Evolutionary conservation across 75 land plant genomes (phyloP).

Genomic region (Selaginella tamariscina): DNA sequence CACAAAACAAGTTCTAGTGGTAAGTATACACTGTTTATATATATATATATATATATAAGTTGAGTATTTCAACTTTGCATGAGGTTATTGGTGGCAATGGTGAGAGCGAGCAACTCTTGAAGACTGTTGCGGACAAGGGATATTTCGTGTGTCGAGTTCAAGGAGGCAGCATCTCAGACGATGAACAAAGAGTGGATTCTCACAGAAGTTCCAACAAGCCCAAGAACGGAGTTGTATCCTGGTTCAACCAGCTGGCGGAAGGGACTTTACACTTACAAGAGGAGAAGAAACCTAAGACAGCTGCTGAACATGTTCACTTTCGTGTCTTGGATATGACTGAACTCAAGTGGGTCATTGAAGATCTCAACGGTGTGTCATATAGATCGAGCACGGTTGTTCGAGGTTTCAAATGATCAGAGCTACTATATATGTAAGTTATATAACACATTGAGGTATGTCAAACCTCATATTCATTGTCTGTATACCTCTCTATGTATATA

Average conservation of each 20-base stretch:
- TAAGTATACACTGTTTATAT: constrained; percentile 12
- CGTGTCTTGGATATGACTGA: constrained; percentile 31
- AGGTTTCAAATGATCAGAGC: constrained; percentile 21
- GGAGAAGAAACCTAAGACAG: not conserved
- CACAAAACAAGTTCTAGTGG: constrained; percentile 31
- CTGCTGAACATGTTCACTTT: constrained; percentile 24
- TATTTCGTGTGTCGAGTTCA: constrained; percentile 32
- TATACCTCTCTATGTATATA: too few species aligned
- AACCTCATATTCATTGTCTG: too few species aligned
- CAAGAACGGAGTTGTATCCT: constrained; percentile 21
- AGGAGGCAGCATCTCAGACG: not conserved
- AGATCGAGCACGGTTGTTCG: constrained; percentile 27
- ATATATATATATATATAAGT: too few species aligned
- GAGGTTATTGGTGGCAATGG: constrained; percentile 26
- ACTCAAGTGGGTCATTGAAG: constrained; percentile 36
- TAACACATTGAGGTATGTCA: too few species aligned
- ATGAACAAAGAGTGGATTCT: constrained; percentile 11
- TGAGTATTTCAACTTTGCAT: not conserved
- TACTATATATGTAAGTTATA: too few species aligned
- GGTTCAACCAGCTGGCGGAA: constrained; percentile 26
- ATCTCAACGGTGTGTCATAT: constrained; percentile 34
- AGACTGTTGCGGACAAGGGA: constrained; percentile 18
- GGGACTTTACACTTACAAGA: constrained; percentile 30
- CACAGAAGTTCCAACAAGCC: not conserved
- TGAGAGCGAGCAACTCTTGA: constrained; percentile 18